Evolutionary conservation across 805 yeast genomes (phyloP).

Genomic region (Lipomyces yamadae): DNA sequence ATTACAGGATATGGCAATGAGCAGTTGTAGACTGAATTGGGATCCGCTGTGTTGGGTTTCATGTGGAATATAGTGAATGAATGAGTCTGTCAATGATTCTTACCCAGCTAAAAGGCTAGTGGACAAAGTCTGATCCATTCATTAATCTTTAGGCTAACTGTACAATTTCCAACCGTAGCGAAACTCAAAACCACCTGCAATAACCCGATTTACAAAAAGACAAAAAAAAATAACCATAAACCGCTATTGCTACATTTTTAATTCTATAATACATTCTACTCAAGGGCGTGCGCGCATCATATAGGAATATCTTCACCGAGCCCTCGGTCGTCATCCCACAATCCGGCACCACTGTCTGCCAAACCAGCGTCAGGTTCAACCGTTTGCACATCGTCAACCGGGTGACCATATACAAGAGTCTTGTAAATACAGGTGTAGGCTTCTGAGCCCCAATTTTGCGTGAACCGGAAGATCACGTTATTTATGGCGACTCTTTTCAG

Average conservation of each 20-base stretch:
- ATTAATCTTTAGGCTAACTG: not conserved
- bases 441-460: conserved; percentile 45
- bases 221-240: conserved; percentile 49
- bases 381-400: conserved; percentile 19
- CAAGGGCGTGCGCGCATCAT: conserved; percentile 33
- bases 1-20: conserved; percentile 90
- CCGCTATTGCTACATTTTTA: not conserved
- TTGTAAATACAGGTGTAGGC: conserved; percentile 45
- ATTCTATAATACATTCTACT: not conserved
- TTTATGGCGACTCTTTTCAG: conserved; percentile 28
- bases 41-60: not conserved
- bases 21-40: conserved; percentile 41
- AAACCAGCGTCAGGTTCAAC: not conserved
- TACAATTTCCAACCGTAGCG: not conserved
- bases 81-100: not conserved
- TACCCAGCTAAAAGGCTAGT: not conserved
- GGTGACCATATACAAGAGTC: conserved; percentile 42
- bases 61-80: not conserved
- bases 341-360: not conserved
- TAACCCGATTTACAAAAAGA: conserved; percentile 62
- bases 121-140: not conserved
- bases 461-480: conserved; percentile 39
- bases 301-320: conserved; percentile 24
- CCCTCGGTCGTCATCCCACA: conserved; percentile 14
- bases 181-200: not conserved